A percentile compares a stretch with the other conserved stretches of the same genome.
These are phyloP conservation scores for Thymus quinquecostatus DNA, from an alignment of 257 asterid species.

Conservation along the genomic window DNA sequence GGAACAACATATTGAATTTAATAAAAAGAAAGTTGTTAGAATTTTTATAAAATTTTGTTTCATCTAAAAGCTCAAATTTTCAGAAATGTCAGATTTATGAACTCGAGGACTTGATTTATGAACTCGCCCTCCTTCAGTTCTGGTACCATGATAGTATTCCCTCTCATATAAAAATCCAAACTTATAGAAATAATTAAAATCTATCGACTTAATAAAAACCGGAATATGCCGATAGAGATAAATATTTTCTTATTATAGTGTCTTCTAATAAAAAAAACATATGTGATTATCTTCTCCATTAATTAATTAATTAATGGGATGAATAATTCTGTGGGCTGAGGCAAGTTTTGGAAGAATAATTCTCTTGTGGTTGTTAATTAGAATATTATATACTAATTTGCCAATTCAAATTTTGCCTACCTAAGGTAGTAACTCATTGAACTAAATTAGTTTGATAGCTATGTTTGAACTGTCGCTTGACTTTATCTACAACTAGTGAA, in stretches of 20 bases:
- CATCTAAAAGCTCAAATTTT: too few species aligned
- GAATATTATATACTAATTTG: neutral
- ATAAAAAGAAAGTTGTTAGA: neutral
- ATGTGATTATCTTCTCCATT: neutral
- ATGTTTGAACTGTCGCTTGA: slow-evolving; percentile 24
- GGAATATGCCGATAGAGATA: neutral
- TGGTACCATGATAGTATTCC: too few species aligned
- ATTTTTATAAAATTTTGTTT: too few species aligned
- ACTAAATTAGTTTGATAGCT: slow-evolving; percentile 23
- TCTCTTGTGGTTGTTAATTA: neutral
- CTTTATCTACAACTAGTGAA: neutral
- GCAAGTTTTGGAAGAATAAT: slow-evolving; percentile 25
- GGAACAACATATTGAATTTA: neutral
- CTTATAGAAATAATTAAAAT: too few species aligned
- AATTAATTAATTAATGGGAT: neutral
- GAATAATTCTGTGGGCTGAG: slow-evolving; percentile 15
- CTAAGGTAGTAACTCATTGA: slow-evolving; percentile 7
- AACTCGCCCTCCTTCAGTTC: too few species aligned
- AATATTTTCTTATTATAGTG: neutral
- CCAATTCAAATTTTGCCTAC: slow-evolving; percentile 3
- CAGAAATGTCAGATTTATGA: too few species aligned
- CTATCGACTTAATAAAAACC: neutral
- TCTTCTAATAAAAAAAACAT: neutral
- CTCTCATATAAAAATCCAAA: too few species aligned
- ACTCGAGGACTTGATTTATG: too few species aligned